phyloP scores from a whole-genome alignment of 202 grass and related monocot species.

The Hordeum pubiflorum region DNA sequence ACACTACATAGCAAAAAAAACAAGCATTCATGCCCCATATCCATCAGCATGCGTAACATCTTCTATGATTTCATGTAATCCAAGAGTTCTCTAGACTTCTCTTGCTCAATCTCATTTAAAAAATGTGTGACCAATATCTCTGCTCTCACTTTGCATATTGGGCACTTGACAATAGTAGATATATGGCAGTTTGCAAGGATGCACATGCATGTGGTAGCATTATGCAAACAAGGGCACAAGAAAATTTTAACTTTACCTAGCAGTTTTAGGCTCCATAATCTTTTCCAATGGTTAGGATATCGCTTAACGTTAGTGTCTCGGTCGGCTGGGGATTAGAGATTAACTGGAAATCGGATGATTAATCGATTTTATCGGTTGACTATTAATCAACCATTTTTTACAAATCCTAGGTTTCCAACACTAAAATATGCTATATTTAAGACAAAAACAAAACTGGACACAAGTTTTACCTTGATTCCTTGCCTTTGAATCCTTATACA shows the following conservation, averaged over 20 bases:
- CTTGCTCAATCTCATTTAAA: neutral
- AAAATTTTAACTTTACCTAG: neutral
- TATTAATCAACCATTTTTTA: too few species aligned
- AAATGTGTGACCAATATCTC: neutral
- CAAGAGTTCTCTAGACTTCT: neutral
- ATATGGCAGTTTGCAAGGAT: neutral
- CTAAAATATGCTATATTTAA: too few species aligned
- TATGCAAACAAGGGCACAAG: neutral
- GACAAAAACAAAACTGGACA: too few species aligned
- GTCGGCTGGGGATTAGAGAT: too few species aligned
- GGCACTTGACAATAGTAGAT: neutral
- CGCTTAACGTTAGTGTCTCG: too few species aligned
- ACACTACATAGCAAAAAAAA: neutral
- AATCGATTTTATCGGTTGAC: too few species aligned
- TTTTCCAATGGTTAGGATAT: too few species aligned
- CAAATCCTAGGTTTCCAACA: too few species aligned
- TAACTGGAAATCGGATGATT: too few species aligned
- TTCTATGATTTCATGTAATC: neutral
- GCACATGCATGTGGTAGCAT: neutral
- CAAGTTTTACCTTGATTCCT: too few species aligned
- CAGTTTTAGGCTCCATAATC: neutral
- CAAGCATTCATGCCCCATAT: neutral
- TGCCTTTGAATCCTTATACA: too few species aligned
- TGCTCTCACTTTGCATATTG: neutral
- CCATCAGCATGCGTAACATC: neutral